phyloP scores from a whole-genome alignment of 2,329 filamentous ascomycete genomes.

The Fusarium denticulatum region DNA sequence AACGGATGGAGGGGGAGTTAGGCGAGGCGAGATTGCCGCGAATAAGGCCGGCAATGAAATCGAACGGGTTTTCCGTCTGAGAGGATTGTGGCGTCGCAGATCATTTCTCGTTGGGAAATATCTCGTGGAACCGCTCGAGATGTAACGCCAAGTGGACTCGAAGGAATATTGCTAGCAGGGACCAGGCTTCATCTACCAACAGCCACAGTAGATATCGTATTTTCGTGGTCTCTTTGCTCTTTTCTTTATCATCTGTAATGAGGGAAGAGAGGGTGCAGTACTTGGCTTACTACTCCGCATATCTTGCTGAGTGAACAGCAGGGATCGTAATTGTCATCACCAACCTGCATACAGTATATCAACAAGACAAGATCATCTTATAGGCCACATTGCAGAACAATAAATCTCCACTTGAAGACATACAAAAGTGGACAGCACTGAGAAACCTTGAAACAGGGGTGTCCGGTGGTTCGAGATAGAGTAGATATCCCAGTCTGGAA shows the following conservation, averaged over 20 bases:
- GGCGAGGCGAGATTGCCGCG: slow-evolving; percentile 2
- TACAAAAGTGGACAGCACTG: not conserved
- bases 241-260: not conserved
- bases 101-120: not conserved
- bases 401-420: not conserved
- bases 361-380: not conserved
- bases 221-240: not conserved
- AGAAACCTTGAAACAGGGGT: not conserved
- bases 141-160: slow-evolving; percentile 1
- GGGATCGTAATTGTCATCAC: slow-evolving; percentile 6
- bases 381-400: not conserved
- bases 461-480: not conserved
- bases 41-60: slow-evolving; percentile 9
- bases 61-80: slow-evolving; percentile 1
- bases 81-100: slow-evolving; percentile 9
- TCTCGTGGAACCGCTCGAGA: not conserved
- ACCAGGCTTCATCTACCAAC: not conserved
- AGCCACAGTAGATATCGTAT: not conserved
- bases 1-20: not conserved
- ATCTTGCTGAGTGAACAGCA: not conserved
- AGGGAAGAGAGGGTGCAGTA: not conserved
- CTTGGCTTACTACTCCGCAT: not conserved
- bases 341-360: not conserved
- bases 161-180: slow-evolving; percentile 3
- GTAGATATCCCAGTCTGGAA: not conserved